Evolutionary conservation across 495 filamentous ascomycete genomes (phyloP), one percentile per base, ranked within the genome.

Genomic region (Podospora bellae-mahoneyi): DNA sequence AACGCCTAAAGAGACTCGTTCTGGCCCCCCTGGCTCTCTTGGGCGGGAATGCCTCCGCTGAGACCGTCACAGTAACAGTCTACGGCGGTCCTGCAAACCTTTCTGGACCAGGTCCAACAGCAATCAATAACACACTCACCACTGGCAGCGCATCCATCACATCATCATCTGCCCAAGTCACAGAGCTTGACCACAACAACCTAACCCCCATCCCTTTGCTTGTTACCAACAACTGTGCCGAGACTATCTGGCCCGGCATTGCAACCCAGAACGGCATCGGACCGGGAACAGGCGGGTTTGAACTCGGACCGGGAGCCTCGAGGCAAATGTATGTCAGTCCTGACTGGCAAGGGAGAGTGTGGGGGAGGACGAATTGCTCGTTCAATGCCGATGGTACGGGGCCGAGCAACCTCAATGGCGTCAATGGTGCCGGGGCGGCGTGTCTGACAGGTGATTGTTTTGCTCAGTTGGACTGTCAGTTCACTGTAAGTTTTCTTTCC

Each of bases 341-440:
- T 26, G 85, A 91, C 70, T 94, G 91, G 92, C 86, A 90, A 69
- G 91, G 91, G 5, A 86, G 92, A 55, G 80, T 94, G 16, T 94
- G 91, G 91, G 91, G 88, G 20, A 80, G 91, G 62, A 93, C 91
- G 26, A 94, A 94, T 76, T 94, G 91, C 80, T 91, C 84, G 56
- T 91, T 91, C 74, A 86, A 86, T 74, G 76, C 76, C 26, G 82
- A 81, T 26, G 88, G 87, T 4, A 86, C 80, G 44, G 84, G 78
- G 18, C 81, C 85, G 30, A 76, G 71, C 55, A 80, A 81, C 68
- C 81, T 81, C 30, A 77, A 74, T 26, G 83, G 83, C 62, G 75
- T 91, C 68, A 84, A 86, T 73, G 80, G 80, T 27, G 78, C 79
- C 20, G 88, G 78, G 16, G 78, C 79, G 23, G 86, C 89, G n/a